Conservation (phyloP, 306 rosid species). For the Trichosanthes cucumerina region DNA sequence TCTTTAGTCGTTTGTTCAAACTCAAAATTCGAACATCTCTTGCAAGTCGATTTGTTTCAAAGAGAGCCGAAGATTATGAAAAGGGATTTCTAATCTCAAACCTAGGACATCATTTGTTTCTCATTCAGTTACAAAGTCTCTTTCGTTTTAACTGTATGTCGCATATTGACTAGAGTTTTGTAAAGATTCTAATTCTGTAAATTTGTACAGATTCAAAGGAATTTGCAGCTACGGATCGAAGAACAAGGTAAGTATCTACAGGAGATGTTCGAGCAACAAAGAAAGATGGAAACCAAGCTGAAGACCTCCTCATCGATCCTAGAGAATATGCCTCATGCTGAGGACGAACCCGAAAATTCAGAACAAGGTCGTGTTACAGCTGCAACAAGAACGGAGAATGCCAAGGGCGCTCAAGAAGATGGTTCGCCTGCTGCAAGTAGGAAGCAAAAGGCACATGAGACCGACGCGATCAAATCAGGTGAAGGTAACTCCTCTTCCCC, state of each 20-base stretch:
- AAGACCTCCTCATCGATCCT: constrained; percentile 29
- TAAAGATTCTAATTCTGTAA: constrained; percentile 17
- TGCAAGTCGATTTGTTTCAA: not conserved
- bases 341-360: constrained; percentile 19
- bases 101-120: not conserved
- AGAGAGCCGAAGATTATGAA: not conserved
- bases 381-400: constrained; percentile 9
- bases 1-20: not conserved
- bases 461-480: constrained; percentile 8
- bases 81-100: not conserved
- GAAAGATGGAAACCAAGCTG: constrained; percentile 40
- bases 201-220: constrained; percentile 59
- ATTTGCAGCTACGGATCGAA: constrained; percentile 77
- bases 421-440: constrained; percentile 21
- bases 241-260: constrained; percentile 71
- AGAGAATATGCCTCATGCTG: constrained; percentile 15
- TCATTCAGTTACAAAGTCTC: not conserved
- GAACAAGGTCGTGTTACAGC: constrained; percentile 15
- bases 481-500: constrained; percentile 23
- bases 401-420: constrained; percentile 7
- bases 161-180: not conserved
- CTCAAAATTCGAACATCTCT: not conserved
- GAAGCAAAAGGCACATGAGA: constrained; percentile 31
- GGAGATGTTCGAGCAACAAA: constrained; percentile 77
- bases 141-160: not conserved